A percentile compares a stretch with the other conserved stretches of the same genome.
Evolutionary conservation across 768 basidiomycete species (phyloP).

Genomic region (Kwoniella pini): DNA sequence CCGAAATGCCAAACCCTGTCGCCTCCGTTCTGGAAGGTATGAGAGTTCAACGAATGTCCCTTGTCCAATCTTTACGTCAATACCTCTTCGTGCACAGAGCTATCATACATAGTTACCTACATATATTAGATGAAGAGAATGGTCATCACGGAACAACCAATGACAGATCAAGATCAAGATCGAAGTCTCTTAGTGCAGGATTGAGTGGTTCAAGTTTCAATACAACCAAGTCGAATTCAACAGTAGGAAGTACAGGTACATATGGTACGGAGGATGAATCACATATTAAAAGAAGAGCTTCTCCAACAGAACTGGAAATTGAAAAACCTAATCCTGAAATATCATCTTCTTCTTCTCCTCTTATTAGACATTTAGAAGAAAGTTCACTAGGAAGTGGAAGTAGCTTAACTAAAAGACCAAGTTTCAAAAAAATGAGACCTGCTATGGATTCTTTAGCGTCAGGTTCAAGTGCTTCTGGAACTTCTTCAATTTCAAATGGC

Average conservation of each 20-base stretch:
- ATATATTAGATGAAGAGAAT: conserved; percentile 42
- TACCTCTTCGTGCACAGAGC: conserved; percentile 86
- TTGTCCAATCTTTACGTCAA: conserved; percentile 91
- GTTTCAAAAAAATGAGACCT: conserved; percentile 46
- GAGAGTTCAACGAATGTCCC: conserved; percentile 93
- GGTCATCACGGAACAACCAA: neutral
- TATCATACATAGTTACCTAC: conserved; percentile 46
- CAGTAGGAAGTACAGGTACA: neutral
- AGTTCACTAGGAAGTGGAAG: conserved; percentile 7
- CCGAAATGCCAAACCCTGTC: conserved; percentile 71
- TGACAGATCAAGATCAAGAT: neutral
- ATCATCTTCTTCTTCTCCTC: neutral
- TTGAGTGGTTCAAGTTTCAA: neutral
- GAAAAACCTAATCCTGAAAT: neutral
- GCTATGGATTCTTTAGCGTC: conserved; percentile 8
- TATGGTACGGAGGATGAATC: conserved; percentile 37
- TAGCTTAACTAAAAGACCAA: conserved; percentile 42
- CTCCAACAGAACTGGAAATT: conserved; percentile 37
- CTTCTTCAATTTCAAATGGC: neutral
- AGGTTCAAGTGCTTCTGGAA: neutral
- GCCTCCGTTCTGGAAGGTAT: conserved; percentile 84
- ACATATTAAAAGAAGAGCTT: conserved; percentile 45
- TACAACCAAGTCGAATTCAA: conserved; percentile 9
- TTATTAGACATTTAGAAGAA: neutral
- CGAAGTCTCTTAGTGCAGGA: neutral